Conservation (phyloP, 352 stramenopile genomes). For the Pythium aphanidermatum region DNA sequence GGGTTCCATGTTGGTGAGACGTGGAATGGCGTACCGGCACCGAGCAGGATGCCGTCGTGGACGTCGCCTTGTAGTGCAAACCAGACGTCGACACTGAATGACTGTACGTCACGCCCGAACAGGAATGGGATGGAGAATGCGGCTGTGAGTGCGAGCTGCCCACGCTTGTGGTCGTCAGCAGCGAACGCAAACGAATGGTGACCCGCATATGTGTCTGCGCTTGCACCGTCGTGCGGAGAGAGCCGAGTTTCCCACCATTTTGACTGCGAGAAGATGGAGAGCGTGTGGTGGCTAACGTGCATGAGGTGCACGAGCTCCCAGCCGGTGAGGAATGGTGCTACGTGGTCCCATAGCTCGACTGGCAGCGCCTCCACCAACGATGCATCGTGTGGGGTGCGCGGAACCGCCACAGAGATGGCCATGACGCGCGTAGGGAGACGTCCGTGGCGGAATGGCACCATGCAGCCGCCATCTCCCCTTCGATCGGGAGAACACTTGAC, state of each 20-base stretch:
- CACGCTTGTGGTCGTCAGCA: constrained; percentile 7
- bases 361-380: constrained; percentile 7
- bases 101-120: constrained; percentile 15
- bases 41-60: constrained; percentile 13
- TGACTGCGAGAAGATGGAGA: constrained; percentile 1
- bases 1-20: constrained; percentile 20
- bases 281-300: constrained; percentile 2
- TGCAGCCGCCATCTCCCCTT: no score
- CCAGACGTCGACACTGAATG: constrained; percentile 19
- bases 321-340: constrained; percentile 14
- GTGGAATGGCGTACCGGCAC: constrained; percentile 19
- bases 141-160: constrained; percentile 5
- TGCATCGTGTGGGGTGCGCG: no score
- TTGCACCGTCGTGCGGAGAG: background rate
- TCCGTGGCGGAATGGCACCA: no score
- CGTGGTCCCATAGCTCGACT: constrained; percentile 14
- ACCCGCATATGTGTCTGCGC: background rate
- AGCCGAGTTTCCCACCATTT: constrained; percentile 10
- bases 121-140: constrained; percentile 20
- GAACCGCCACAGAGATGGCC: no score
- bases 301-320: constrained; percentile 19
- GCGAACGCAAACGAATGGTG: constrained; percentile 18
- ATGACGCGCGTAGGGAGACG: no score
- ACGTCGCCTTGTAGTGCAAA: constrained; percentile 2
- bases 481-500: no score